Evolutionary conservation across 495 filamentous ascomycete genomes (phyloP).

Genomic region (Endocarpon pusillum): DNA sequence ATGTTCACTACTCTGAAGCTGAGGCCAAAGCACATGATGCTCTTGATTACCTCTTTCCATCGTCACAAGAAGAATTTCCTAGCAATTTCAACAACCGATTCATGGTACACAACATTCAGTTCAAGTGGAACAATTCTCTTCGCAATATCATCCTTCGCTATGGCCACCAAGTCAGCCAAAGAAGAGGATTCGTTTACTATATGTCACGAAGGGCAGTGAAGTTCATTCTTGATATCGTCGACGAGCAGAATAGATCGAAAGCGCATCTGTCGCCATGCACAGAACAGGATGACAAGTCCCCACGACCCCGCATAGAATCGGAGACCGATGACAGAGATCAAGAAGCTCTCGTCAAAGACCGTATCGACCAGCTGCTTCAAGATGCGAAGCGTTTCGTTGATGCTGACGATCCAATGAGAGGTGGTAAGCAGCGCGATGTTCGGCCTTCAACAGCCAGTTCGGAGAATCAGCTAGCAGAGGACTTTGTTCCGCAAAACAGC

Average conservation of each 20-base stretch:
- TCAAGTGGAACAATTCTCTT: slow-evolving; percentile 96
- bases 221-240: slow-evolving; percentile 93
- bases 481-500: slow-evolving; percentile 83
- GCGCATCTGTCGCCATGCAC: slow-evolving; percentile 8
- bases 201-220: slow-evolving; percentile 90
- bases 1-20: slow-evolving; percentile 23
- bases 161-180: slow-evolving; percentile 90
- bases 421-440: slow-evolving; percentile 11
- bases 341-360: slow-evolving; percentile 55
- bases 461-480: slow-evolving; percentile 61
- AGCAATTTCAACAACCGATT: slow-evolving; percentile 98
- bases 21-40: slow-evolving; percentile 32
- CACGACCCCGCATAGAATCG: slow-evolving; percentile 18
- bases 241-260: slow-evolving; percentile 65
- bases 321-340: slow-evolving; percentile 33
- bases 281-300: slow-evolving; percentile 17
- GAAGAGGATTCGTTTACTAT: slow-evolving; percentile 94
- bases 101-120: slow-evolving; percentile 88
- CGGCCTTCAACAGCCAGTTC: slow-evolving; percentile 31
- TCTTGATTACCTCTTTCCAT: slow-evolving; percentile 23
- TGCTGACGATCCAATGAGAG: slow-evolving; percentile 51
- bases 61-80: slow-evolving; percentile 42
- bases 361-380: slow-evolving; percentile 70
- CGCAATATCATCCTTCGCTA: slow-evolving; percentile 94
- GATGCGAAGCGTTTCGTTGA: slow-evolving; percentile 73